Percentiles rank a stretch among this genome's conserved stretches.
Conservation (phyloP, 2,329 filamentous ascomycete species). For the Mycocentrospora acerina region DNA sequence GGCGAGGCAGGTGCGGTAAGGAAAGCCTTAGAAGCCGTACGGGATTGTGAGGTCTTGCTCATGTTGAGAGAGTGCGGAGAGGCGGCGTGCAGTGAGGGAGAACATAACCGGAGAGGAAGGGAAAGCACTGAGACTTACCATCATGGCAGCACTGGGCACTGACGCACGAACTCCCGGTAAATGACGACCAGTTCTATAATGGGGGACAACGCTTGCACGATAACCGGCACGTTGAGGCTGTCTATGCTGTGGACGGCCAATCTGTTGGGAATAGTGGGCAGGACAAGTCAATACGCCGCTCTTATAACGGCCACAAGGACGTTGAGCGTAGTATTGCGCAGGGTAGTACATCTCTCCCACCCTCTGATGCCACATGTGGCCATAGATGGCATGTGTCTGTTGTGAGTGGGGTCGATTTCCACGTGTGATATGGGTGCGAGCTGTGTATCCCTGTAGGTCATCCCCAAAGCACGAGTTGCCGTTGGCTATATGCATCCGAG, state of each 20-base stretch:
- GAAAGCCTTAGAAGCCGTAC: constrained; percentile 1
- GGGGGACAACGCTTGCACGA: constrained; percentile 4
- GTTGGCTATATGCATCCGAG: constrained; percentile 15
- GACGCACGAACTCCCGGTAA: constrained; percentile 15
- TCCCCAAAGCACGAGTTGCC: constrained; percentile 1
- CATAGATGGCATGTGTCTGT: no score
- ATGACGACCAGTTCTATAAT: constrained; percentile 15
- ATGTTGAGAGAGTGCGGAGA: constrained; percentile 12
- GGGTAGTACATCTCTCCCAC: constrained; percentile 32
- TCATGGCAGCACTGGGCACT: constrained; percentile 20
- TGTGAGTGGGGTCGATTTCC: background rate
- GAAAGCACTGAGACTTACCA: constrained; percentile 26
- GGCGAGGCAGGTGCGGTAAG: constrained; percentile 2
- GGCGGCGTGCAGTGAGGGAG: constrained; percentile 14
- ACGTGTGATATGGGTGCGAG: background rate
- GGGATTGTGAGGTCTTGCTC: background rate
- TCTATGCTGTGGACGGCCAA: constrained; percentile 1
- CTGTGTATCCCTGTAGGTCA: no score
- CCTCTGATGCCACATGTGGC: constrained; percentile 22
- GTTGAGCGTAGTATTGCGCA: constrained; percentile 23
- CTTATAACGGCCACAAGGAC: constrained; percentile 13
- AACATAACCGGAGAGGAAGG: constrained; percentile 8
- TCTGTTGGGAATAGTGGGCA: constrained; percentile 10
- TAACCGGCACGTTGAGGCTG: background rate
- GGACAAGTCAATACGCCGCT: constrained; percentile 4